Conservation (phyloP, 164 flowering plant species). For the Saururus chinensis region DNA sequence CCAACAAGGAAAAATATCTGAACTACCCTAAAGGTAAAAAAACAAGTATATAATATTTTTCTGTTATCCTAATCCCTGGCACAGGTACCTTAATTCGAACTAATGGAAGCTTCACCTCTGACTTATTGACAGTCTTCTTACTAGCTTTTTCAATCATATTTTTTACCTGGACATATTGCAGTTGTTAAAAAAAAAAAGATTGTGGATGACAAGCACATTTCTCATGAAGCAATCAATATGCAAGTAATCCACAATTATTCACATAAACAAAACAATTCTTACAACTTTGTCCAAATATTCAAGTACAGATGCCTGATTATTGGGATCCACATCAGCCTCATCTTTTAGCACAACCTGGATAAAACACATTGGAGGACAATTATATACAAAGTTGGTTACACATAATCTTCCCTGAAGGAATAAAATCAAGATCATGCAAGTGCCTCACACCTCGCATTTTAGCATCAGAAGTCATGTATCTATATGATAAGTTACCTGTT, state of each 20-base stretch:
- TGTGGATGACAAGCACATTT: not conserved
- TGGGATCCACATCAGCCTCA: constrained; percentile 73
- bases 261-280: constrained; percentile 1
- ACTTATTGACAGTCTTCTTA: constrained; percentile 24
- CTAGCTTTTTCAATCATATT: constrained; percentile 62
- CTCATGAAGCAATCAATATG: not conserved
- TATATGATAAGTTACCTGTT: too few relatives aligned
- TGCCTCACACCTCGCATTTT: not conserved
- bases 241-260: not conserved
- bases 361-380: not conserved
- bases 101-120: constrained; percentile 77
- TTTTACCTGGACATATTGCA: constrained; percentile 44
- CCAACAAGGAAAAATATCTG: not conserved
- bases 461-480: not conserved
- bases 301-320: constrained; percentile 85
- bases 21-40: too few relatives aligned
- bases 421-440: not conserved
- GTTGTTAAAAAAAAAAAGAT: not conserved
- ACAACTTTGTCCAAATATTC: constrained; percentile 92
- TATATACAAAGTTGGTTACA: not conserved
- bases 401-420: not conserved
- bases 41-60: too few relatives aligned
- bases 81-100: constrained; percentile 68
- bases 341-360: constrained; percentile 79
- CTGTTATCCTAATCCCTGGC: not conserved